Base-by-base conservation (phyloP, 306 rosid species). In the Oxytropis ochrocephala region DNA sequence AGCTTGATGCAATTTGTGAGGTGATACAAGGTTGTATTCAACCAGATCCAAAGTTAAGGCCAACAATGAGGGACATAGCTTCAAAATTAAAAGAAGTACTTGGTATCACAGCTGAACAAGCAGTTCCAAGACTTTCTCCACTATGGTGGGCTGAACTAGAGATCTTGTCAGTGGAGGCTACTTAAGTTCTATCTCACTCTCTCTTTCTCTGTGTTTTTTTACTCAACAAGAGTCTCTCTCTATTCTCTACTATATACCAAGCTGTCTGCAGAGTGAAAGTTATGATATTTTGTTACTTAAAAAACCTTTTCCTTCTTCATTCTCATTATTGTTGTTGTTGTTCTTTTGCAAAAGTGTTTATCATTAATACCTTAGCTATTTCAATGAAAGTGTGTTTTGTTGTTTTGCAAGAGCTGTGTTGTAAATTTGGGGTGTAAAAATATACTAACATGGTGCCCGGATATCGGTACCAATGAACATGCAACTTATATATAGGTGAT, bases 121-220 rank as follows among this genome's bases (percentile, higher is more conserved):
- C 96, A 0, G 84, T 78, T 21, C 99, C 99, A 42, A 87, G 95
- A 73, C 86, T 91, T 47, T 95, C 97, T 63, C 99, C 97, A 29
- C 93, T 95, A 17, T 95, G 99, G 99, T 95, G 99, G 99, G 96
- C 97, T 58, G 97, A 95, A 75, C 80, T 95, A n/a, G 97, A 95
- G 90, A 95, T 95, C 70, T 80, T 95, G 68, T 91, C 97, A 1
- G 88, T 84, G 48, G 99, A 95, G 73, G 87, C 97, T 0, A 87
- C 92, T 36, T 95, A 52, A 79, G 13, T 59, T 61, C 19, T 60
- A 57, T 75, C 59, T 48, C 9, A 70, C 72, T 70, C 79, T 57
- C 73, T 72, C 8, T 71, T 66, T 71, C 11, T 71, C 42, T 72
- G 35, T 70, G n/a, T 24, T 24, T 78, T 71, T 50, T 42, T 79